A percentile compares a stretch with the other conserved stretches of the same genome.
Conservation (phyloP, 2,329 filamentous ascomycete species). For the Diatrype stigma region DNA sequence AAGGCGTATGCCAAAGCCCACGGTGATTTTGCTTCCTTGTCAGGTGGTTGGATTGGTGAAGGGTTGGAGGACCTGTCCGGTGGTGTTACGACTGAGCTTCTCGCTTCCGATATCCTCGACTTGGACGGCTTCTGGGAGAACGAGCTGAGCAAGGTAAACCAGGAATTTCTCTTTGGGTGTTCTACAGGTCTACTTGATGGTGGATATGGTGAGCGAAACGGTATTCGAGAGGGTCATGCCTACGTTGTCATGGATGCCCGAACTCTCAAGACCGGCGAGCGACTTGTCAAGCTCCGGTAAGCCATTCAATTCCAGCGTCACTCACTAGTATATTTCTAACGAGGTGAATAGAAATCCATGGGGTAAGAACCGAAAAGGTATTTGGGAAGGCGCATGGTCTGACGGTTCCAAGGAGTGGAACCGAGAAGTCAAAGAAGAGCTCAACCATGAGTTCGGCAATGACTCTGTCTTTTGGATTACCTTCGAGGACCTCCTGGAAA, state of each 20-base stretch:
- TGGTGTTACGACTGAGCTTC: conserved; percentile 65
- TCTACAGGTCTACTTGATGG: conserved; percentile 59
- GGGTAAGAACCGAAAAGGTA: conserved; percentile 53
- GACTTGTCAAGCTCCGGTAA: conserved; percentile 51
- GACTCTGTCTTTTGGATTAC: conserved; percentile 63
- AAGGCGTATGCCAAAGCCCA: conserved; percentile 85
- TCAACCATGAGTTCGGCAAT: conserved; percentile 56
- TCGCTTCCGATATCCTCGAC: conserved; percentile 68
- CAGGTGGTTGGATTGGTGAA: conserved; percentile 66
- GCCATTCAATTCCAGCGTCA: background rate
- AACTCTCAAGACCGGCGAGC: conserved; percentile 46
- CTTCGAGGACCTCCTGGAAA: conserved; percentile 58
- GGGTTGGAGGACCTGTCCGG: conserved; percentile 59
- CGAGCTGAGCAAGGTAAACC: conserved; percentile 74
- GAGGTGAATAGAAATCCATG: conserved; percentile 46
- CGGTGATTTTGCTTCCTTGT: conserved; percentile 68
- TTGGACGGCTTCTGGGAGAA: conserved; percentile 80
- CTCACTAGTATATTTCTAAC: conserved; percentile 9
- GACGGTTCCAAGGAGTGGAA: conserved; percentile 62
- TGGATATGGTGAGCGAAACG: conserved; percentile 57
- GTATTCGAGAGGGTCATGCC: conserved; percentile 55
- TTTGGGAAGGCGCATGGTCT: conserved; percentile 58
- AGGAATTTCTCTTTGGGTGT: conserved; percentile 75
- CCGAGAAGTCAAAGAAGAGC: conserved; percentile 51
- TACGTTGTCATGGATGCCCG: conserved; percentile 59